Evolutionary conservation across 2,329 filamentous ascomycete species (phyloP).

Genomic region (Fusarium sp.): DNA sequence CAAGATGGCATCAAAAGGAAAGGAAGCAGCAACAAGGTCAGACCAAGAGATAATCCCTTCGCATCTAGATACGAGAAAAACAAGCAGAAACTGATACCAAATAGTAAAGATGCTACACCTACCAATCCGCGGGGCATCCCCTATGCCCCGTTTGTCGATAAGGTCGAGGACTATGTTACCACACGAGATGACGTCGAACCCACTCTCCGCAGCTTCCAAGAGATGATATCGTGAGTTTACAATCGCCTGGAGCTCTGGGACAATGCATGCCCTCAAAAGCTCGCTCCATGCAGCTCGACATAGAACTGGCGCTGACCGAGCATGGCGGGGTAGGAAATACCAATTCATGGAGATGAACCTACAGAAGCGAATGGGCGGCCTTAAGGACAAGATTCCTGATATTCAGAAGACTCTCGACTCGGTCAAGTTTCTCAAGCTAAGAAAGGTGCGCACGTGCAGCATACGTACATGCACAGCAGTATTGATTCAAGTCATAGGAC

Average conservation of each 20-base stretch:
- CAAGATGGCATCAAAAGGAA: slow-evolving; percentile 57
- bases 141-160: slow-evolving; percentile 85
- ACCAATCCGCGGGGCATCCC: slow-evolving; percentile 88
- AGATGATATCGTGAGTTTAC: slow-evolving; percentile 85
- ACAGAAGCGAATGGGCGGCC: slow-evolving; percentile 80
- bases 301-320: slow-evolving; percentile 32
- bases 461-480: not conserved
- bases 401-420: slow-evolving; percentile 96
- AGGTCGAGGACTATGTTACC: slow-evolving; percentile 87
- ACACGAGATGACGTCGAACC: slow-evolving; percentile 82
- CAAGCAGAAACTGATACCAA: slow-evolving; percentile 34
- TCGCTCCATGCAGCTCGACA: slow-evolving; percentile 6
- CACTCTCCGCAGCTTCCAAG: slow-evolving; percentile 85
- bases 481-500: slow-evolving; percentile 51
- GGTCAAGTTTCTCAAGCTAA: slow-evolving; percentile 83
- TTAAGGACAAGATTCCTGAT: slow-evolving; percentile 96
- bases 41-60: not conserved
- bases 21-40: slow-evolving; percentile 52
- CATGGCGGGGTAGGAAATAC: slow-evolving; percentile 79
- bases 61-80: not conserved
- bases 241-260: slow-evolving; percentile 15
- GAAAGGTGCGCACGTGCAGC: slow-evolving; percentile 65
- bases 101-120: slow-evolving; percentile 60
- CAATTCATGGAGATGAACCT: slow-evolving; percentile 99
- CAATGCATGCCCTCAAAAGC: slow-evolving; percentile 15